phyloP scores from a whole-genome alignment of 257 asterid species.

The Rhazya stricta region DNA sequence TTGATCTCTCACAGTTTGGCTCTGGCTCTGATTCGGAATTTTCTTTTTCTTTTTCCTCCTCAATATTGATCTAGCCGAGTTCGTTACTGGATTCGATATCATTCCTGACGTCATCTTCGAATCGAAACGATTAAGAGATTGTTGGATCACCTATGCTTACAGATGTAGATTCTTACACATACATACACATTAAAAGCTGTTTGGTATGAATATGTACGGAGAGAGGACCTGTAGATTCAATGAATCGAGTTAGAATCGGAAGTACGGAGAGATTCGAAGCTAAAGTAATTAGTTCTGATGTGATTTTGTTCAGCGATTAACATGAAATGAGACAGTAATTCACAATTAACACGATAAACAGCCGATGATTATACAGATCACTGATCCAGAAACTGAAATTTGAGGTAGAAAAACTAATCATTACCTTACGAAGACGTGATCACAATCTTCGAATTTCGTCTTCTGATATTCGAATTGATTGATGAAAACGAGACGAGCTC shows the following conservation, averaged over 20 bases:
- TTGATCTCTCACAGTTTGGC: constrained; percentile 15
- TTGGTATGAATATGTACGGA: background rate
- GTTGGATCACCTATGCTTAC: background rate
- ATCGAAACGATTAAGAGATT: background rate
- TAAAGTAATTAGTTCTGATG: background rate
- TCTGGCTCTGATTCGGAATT: constrained; percentile 20
- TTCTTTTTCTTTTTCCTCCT: constrained; percentile 48
- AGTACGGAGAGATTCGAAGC: constrained; percentile 14
- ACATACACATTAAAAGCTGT: background rate
- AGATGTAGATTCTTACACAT: background rate
- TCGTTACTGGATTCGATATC: constrained; percentile 36
- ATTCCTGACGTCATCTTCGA: constrained; percentile 36
- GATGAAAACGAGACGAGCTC: constrained; percentile 1
- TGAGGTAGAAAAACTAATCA: background rate
- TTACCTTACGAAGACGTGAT: constrained; percentile 8
- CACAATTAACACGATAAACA: background rate
- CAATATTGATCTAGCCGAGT: constrained; percentile 39
- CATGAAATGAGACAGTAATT: background rate
- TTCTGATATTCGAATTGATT: background rate
- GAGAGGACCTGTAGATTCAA: constrained; percentile 42
- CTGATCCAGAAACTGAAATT: background rate
- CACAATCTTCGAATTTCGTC: background rate
- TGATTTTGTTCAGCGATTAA: background rate
- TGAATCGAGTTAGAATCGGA: constrained; percentile 26
- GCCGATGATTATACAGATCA: background rate